Percentiles rank a stretch among this genome's conserved stretches.
Evolutionary conservation across 1,284 basidiomycete species (phyloP).

Genomic region (Dichomitus squalens): DNA sequence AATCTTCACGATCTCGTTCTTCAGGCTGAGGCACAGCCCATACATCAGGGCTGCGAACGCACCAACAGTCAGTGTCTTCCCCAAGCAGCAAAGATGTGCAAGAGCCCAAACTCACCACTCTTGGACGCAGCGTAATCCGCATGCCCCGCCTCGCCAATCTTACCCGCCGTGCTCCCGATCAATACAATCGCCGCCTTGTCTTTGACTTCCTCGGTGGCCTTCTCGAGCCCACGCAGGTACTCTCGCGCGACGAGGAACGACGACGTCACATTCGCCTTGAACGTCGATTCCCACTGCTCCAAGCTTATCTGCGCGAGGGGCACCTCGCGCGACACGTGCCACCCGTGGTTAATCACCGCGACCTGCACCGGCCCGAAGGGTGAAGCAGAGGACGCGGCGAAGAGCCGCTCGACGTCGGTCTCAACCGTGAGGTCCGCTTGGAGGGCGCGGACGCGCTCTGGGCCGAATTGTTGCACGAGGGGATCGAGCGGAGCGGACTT

Average conservation of each 20-base stretch:
- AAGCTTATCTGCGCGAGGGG: conserved; percentile 63
- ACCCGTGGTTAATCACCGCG: conserved; percentile 67
- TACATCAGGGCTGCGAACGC: conserved; percentile 80
- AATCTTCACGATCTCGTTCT: conserved; percentile 81
- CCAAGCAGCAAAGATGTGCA: neutral
- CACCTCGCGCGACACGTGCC: conserved; percentile 49
- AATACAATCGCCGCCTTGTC: conserved; percentile 62
- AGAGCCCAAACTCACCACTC: conserved; percentile 4
- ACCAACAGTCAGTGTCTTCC: too few species aligned
- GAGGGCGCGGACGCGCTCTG: conserved; percentile 40
- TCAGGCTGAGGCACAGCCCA: conserved; percentile 67
- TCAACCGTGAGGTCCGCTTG: conserved; percentile 66
- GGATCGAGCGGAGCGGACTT: conserved; percentile 48
- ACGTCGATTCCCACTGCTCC: conserved; percentile 64
- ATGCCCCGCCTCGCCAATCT: conserved; percentile 71
- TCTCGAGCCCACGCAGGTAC: conserved; percentile 54
- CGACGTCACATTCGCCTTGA: conserved; percentile 67
- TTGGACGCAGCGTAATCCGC: conserved; percentile 65
- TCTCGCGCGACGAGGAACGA: conserved; percentile 68
- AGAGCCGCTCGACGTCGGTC: conserved; percentile 49
- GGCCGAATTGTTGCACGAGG: conserved; percentile 41
- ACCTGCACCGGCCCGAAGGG: conserved; percentile 57
- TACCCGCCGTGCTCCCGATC: conserved; percentile 74
- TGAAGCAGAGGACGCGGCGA: conserved; percentile 34
- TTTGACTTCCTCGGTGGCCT: conserved; percentile 43